A percentile compares a stretch with the other conserved stretches of the same genome.
Conservation (phyloP, 2,329 filamentous ascomycete genomes). For the Pestalotiopsis sp. region DNA sequence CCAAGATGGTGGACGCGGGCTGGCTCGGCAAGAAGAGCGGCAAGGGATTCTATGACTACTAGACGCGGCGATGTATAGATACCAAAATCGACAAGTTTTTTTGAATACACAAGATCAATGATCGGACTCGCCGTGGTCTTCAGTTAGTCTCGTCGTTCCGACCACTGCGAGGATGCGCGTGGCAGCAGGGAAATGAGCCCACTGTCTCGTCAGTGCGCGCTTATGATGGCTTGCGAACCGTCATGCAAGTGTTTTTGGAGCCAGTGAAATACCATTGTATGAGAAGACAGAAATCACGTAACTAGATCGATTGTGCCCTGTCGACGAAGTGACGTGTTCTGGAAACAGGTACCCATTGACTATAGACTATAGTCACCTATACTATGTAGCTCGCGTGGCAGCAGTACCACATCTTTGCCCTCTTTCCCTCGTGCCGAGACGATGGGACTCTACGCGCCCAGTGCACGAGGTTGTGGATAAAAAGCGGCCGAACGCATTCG, state of each 20-base stretch:
- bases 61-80: constrained; percentile 20
- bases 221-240: neutral
- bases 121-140: neutral
- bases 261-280: neutral
- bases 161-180: neutral
- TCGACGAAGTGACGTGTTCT: too few relatives aligned
- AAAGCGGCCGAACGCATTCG: too few relatives aligned
- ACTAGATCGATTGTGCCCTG: too few relatives aligned
- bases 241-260: neutral
- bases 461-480: too few relatives aligned
- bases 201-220: neutral
- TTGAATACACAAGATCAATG: neutral
- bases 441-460: too few relatives aligned
- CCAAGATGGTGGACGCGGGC: constrained; percentile 96
- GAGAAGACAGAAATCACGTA: neutral
- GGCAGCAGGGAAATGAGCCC: neutral
- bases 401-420: too few relatives aligned
- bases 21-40: constrained; percentile 98
- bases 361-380: too few relatives aligned
- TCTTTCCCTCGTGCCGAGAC: too few relatives aligned
- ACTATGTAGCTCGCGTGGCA: too few relatives aligned
- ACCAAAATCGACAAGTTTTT: neutral
- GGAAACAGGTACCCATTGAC: too few relatives aligned
- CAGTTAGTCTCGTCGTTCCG: neutral
- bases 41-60: constrained; percentile 95